These are phyloP conservation scores for Cercospora beticola DNA, from an alignment of 2,329 filamentous ascomycete genomes.

Conservation along the genomic window DNA sequence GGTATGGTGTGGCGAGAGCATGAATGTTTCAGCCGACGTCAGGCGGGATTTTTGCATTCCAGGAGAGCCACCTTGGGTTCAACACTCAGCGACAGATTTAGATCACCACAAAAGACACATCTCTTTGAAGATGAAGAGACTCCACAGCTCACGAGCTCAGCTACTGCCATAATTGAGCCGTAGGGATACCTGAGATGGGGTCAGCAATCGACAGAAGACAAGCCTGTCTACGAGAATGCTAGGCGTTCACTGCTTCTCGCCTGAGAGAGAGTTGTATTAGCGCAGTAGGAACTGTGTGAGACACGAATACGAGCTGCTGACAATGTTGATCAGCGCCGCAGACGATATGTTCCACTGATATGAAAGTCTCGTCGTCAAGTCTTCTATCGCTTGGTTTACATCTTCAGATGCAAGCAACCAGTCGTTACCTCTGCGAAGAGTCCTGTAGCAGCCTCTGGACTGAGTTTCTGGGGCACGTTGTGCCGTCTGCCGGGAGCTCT, in stretches of 20 bases:
- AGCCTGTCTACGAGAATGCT: neutral
- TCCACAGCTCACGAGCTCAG: neutral
- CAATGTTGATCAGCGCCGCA: neutral
- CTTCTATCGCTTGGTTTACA: neutral
- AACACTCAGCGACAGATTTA: neutral
- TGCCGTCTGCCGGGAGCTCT: neutral
- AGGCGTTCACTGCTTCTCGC: neutral
- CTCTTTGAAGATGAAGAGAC: neutral
- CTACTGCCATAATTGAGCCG: neutral
- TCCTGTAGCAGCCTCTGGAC: neutral
- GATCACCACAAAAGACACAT: neutral
- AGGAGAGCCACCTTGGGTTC: neutral
- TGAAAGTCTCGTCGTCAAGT: neutral
- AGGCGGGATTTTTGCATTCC: neutral
- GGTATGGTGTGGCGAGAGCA: conserved; percentile 15
- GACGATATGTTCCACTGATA: neutral
- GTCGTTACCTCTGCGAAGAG: neutral
- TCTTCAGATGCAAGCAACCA: neutral
- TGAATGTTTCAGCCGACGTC: conserved; percentile 15
- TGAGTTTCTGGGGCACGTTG: neutral
- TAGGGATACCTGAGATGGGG: neutral
- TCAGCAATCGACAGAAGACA: neutral
- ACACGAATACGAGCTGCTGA: neutral
- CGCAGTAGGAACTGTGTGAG: neutral
- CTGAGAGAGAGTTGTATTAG: neutral